Evolutionary conservation across 441 rosid genomes (phyloP), one percentile per base, ranked within the genome.

Genomic region (Populus hybrid): DNA sequence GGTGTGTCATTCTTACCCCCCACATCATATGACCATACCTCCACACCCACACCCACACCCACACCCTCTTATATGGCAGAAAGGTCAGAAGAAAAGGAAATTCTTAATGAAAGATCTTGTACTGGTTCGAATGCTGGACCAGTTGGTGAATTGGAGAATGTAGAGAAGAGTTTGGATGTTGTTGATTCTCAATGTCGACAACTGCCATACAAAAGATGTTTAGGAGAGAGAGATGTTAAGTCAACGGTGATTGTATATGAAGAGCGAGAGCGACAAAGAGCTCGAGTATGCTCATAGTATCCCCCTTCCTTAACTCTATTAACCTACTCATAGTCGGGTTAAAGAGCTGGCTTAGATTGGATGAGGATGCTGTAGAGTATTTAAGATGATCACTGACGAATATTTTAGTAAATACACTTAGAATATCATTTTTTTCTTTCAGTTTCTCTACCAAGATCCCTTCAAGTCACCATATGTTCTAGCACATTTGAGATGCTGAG

Each of bases 171-270:
- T 69, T 75, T 82, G 26, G 86, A 82, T 73, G 67, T 78, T 73
- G 68, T 75, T 3, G 88, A 78, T 79, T 87, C 87, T 64, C 63
- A 74, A 40, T 16, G 65, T 29, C 26, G 33, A 26, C 63, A 66
- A 6, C 64, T 86, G 53, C 92, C 93, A 16, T 88, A 88, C 84
- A 92, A 89, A 87, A 88, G 93, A 83, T 90, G 94, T 83, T 78
- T 85, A n/a, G 83, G 81, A 1, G 90, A 86, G 67, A 82, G 86
- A 80, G 90, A 88, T 40, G 69, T 80, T 23, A 84, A 81, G n/a
- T 89, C 89, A 6, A 69, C 87, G 0, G 77, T 81, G 23, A 21
- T 69, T 50, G 79, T 23, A 23, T 70, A 82, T 3, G 86, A 89
- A 64, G 88, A 87, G 72, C 84, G 82, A 23, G 84, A 77, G 76